Conservation (phyloP, 139 green algal species). For the Diplosphaera chodatii region DNA sequence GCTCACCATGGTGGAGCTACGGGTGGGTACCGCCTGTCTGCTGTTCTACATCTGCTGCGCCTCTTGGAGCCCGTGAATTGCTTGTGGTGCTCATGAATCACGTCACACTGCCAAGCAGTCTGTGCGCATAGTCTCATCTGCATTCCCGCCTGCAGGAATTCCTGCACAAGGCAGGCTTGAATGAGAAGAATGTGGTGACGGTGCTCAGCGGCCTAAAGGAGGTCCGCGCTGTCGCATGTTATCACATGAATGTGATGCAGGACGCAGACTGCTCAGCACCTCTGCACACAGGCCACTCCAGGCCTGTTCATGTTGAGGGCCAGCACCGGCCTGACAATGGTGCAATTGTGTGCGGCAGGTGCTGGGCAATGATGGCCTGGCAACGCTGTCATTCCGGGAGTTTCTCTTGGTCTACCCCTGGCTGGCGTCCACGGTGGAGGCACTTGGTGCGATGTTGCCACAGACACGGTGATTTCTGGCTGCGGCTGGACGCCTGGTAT, state of each 20-base stretch:
- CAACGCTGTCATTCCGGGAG: not conserved
- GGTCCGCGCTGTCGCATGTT: not conserved
- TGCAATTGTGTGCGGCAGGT: no score
- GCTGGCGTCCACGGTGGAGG: not conserved
- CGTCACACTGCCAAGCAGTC: no score
- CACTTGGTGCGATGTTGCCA: not conserved
- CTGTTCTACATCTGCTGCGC: no score
- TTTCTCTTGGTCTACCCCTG: not conserved
- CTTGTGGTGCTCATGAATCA: no score
- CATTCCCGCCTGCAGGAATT: conserved; percentile 11
- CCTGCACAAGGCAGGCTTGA: conserved; percentile 1
- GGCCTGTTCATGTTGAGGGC: no score
- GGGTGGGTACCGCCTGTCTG: not conserved
- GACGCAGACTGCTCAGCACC: no score
- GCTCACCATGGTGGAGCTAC: conserved; percentile 16
- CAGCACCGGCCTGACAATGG: no score
- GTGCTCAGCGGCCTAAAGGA: not conserved
- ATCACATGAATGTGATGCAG: not conserved
- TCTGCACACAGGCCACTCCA: no score
- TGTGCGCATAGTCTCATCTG: no score
- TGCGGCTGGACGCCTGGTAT: no score
- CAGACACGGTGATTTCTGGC: not conserved
- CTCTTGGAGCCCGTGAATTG: not conserved
- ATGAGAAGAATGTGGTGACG: not conserved
- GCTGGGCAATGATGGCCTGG: not conserved